Conservation (phyloP, 306 rosid genomes). For the Amphicarpaea edgeworthii region DNA sequence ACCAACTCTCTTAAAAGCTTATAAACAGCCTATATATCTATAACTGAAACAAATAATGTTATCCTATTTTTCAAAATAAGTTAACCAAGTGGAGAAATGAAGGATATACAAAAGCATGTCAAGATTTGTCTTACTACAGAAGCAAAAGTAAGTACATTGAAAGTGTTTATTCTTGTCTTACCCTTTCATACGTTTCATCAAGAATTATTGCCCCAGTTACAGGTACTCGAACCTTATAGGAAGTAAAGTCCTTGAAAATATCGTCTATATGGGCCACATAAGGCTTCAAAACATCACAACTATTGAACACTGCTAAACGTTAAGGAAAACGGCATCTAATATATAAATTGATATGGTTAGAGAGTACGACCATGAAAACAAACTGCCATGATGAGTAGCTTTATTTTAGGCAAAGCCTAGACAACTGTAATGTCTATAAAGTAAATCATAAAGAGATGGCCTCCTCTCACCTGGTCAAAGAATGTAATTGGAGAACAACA, state of each 20-base stretch:
- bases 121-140: constrained; percentile 8
- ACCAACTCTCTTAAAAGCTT: not conserved
- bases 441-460: constrained; percentile 20
- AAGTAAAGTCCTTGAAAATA: constrained; percentile 96
- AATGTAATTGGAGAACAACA: constrained; percentile 8
- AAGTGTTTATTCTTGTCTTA: constrained; percentile 50
- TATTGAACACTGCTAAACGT: constrained; percentile 77
- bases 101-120: not conserved
- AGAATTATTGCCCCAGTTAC: constrained; percentile 98
- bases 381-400: not conserved
- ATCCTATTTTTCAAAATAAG: not conserved
- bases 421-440: not conserved
- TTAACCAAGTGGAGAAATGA: constrained; percentile 14
- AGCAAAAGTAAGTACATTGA: not conserved
- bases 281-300: constrained; percentile 94
- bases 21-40: not conserved
- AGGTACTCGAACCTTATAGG: constrained; percentile 97
- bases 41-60: not conserved
- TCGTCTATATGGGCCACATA: constrained; percentile 95
- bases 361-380: not conserved
- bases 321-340: constrained; percentile 57
- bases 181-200: constrained; percentile 97
- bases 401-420: constrained; percentile 3
- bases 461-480: not conserved
- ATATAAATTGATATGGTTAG: constrained; percentile 21